A percentile compares a stretch with the other conserved stretches of the same genome.
Evolutionary conservation across 805 yeast species (phyloP).

Genomic region (Dipodascopsis uninucleata): DNA sequence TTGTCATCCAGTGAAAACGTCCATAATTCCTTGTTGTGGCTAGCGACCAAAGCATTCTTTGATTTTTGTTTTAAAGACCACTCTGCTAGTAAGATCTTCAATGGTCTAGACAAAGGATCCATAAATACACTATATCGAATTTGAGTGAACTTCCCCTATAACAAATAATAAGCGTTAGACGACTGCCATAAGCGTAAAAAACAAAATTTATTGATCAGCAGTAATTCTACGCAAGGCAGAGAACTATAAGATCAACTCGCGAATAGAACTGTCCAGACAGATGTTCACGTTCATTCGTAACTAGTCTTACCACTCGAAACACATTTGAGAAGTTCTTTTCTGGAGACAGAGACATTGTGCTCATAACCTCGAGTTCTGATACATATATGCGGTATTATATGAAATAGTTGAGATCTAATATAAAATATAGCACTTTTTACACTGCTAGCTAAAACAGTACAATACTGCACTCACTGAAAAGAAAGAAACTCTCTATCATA

Average conservation of each 20-base stretch:
- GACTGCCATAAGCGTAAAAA: neutral
- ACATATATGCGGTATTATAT: too few relatives aligned
- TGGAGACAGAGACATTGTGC: slow-evolving; percentile 18
- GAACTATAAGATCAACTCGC: too few relatives aligned
- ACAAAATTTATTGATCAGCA: neutral
- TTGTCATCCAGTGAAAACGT: slow-evolving; percentile 21
- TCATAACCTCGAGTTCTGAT: too few relatives aligned
- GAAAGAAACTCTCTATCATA: too few relatives aligned
- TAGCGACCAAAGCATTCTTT: slow-evolving; percentile 17
- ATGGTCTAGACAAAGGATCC: slow-evolving; percentile 24
- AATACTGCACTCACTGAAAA: too few relatives aligned
- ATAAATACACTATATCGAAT: slow-evolving; percentile 24
- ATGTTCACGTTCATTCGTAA: too few relatives aligned
- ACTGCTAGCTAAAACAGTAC: too few relatives aligned
- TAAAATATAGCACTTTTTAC: too few relatives aligned
- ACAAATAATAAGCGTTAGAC: neutral
- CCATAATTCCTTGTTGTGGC: slow-evolving; percentile 26
- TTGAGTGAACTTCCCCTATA: slow-evolving; percentile 22
- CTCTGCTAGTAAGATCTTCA: slow-evolving; percentile 21
- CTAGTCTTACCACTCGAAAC: slow-evolving; percentile 19
- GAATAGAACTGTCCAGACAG: too few relatives aligned
- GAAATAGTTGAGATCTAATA: too few relatives aligned
- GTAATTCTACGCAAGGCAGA: neutral
- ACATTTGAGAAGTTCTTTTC: slow-evolving; percentile 22
- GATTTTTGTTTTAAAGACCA: slow-evolving; percentile 22